Conservation (phyloP, 2,329 filamentous ascomycete genomes). For the Arthroderma uncinatum region DNA sequence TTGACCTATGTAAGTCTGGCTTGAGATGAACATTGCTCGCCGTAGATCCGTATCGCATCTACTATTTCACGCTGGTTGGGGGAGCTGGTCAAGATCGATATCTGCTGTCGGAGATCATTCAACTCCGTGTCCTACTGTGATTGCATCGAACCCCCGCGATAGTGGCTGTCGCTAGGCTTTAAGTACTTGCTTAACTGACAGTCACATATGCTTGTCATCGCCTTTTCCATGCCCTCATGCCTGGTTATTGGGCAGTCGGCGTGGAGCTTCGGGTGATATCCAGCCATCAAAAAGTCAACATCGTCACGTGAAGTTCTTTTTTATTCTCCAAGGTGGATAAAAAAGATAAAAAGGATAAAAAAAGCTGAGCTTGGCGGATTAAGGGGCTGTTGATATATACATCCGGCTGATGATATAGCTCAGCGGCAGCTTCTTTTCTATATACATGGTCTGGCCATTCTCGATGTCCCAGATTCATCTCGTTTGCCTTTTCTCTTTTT, state of each 20-base stretch:
- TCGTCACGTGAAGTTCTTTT: not conserved
- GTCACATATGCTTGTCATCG: not conserved
- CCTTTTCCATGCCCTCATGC: not conserved
- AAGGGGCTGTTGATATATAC: not conserved
- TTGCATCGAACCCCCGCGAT: not conserved
- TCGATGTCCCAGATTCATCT: not conserved
- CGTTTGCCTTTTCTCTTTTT: not conserved
- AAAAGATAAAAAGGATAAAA: too few species aligned
- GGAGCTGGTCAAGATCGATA: not conserved
- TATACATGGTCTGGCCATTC: not conserved
- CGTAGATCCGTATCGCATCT: not conserved
- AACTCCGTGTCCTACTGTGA: not conserved
- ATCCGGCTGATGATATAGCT: not conserved
- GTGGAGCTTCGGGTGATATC: slow-evolving; percentile 1
- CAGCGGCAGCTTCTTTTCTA: not conserved
- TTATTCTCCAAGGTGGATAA: too few species aligned
- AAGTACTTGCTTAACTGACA: not conserved
- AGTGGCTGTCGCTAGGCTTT: not conserved
- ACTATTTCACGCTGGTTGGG: too few species aligned
- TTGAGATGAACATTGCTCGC: not conserved
- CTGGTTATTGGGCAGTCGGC: not conserved
- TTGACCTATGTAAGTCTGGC: too few species aligned
- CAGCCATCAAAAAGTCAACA: not conserved
- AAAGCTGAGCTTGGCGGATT: not conserved
- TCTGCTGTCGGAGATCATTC: not conserved